These are phyloP conservation scores for Rhodotorula sp. DNA, from an alignment of 1,284 basidiomycete species.

Conservation along the genomic window DNA sequence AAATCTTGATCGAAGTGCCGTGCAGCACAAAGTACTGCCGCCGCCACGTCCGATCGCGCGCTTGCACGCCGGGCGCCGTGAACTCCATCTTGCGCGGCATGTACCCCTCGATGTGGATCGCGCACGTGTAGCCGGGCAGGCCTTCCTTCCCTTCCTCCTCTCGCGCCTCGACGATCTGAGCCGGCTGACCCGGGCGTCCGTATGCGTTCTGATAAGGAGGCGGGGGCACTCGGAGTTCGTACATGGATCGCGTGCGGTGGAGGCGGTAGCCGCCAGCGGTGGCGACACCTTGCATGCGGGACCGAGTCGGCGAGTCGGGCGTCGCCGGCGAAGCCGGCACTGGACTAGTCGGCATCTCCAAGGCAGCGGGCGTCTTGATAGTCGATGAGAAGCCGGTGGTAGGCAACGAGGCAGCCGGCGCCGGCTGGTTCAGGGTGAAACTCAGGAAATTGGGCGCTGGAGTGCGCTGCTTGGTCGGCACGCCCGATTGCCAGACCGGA, in stretches of 20 bases:
- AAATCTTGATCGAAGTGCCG: constrained; percentile 83
- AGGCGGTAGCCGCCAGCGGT: constrained; percentile 22
- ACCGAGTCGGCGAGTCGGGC: constrained; percentile 11
- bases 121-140: constrained; percentile 79
- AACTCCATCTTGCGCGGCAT: constrained; percentile 97
- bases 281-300: not conserved
- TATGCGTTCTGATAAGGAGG: constrained; percentile 52
- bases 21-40: constrained; percentile 85
- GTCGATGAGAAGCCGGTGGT: not conserved
- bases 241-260: constrained; percentile 52
- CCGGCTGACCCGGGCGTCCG: constrained; percentile 42
- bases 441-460: constrained; percentile 33
- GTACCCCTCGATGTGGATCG: constrained; percentile 77
- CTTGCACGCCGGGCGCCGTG: constrained; percentile 73
- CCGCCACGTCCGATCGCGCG: constrained; percentile 87
- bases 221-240: constrained; percentile 49
- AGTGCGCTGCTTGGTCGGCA: constrained; percentile 9
- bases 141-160: constrained; percentile 76
- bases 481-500: constrained; percentile 29
- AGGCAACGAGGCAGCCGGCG: not conserved
- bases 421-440: constrained; percentile 2
- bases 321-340: not conserved
- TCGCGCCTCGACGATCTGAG: constrained; percentile 47
- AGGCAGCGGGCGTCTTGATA: not conserved
- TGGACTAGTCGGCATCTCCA: not conserved